Percentiles rank a stretch among this genome's conserved stretches.
Evolutionary conservation across 306 rosid species (phyloP).

Genomic region (Mimosa pudica): DNA sequence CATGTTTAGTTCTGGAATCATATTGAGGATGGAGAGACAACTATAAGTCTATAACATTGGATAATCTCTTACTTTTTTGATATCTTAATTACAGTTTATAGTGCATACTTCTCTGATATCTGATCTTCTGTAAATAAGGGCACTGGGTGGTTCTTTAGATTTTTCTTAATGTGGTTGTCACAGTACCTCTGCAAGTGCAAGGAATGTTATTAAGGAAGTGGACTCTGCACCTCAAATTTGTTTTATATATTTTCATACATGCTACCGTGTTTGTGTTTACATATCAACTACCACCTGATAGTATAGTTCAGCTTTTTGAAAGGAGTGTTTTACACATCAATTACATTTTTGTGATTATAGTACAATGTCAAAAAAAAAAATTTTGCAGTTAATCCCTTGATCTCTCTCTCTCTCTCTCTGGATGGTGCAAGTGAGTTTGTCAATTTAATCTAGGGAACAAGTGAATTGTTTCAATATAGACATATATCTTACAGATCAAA

Average conservation of each 20-base stretch:
- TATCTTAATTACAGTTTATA: background rate
- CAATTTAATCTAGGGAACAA: background rate
- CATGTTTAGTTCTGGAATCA: slow-evolving; percentile 9
- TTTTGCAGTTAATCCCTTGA: background rate
- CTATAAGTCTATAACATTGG: background rate
- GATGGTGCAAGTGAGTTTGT: background rate
- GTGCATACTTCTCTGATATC: background rate
- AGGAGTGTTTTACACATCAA: background rate
- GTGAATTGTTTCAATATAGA: background rate
- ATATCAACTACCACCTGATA: background rate
- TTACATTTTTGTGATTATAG: background rate
- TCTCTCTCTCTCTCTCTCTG: background rate
- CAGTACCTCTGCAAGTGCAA: background rate
- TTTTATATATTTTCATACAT: background rate
- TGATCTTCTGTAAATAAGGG: slow-evolving; percentile 11
- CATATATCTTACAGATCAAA: slow-evolving; percentile 13
- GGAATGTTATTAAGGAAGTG: slow-evolving; percentile 11
- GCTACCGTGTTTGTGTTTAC: background rate
- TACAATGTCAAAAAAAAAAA: background rate
- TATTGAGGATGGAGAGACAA: background rate
- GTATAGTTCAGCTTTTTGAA: slow-evolving; percentile 21
- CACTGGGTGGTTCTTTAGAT: background rate
- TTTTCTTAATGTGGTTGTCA: background rate
- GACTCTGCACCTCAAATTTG: background rate
- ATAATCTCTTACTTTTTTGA: background rate